Percentiles rank a stretch among this genome's conserved stretches.
These are phyloP conservation scores for Neonectria punicea DNA, from an alignment of 2,329 filamentous ascomycete species.

Conservation along the genomic window DNA sequence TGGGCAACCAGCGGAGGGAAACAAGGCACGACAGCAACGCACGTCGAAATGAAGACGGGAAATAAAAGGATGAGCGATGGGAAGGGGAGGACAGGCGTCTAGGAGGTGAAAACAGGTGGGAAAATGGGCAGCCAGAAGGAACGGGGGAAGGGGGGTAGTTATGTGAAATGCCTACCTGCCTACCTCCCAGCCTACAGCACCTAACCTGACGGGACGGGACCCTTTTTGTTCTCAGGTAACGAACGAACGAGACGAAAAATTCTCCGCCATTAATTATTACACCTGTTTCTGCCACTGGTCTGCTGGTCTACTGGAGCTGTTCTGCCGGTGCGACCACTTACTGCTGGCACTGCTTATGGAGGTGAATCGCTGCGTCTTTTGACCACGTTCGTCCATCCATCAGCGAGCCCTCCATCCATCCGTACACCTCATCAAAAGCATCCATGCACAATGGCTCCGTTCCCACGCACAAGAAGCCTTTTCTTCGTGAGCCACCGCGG, in stretches of 20 bases:
- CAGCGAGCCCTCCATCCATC: neutral
- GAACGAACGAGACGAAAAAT: slow-evolving; percentile 32
- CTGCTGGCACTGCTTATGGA: slow-evolving; percentile 3
- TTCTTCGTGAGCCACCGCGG: slow-evolving; percentile 2
- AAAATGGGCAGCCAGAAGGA: slow-evolving; percentile 44
- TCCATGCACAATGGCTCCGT: slow-evolving; percentile 5
- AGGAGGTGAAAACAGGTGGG: slow-evolving; percentile 41
- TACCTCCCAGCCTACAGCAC: slow-evolving; percentile 32
- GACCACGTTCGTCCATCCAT: slow-evolving; percentile 8
- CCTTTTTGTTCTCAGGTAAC: slow-evolving; percentile 32
- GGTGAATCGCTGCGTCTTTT: slow-evolving; percentile 13
- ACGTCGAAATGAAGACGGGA: slow-evolving; percentile 25
- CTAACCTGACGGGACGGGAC: slow-evolving; percentile 33
- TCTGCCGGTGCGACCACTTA: neutral
- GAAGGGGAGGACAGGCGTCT: slow-evolving; percentile 31
- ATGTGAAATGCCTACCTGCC: slow-evolving; percentile 47
- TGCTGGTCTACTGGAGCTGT: neutral
- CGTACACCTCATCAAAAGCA: slow-evolving; percentile 7
- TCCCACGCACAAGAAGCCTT: slow-evolving; percentile 22
- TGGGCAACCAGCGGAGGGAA: slow-evolving; percentile 30
- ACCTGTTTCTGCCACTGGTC: slow-evolving; percentile 10
- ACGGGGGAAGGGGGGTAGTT: slow-evolving; percentile 51
- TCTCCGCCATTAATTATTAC: slow-evolving; percentile 30
- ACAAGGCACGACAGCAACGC: slow-evolving; percentile 36
- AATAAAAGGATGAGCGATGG: slow-evolving; percentile 20